Conservation (phyloP, 208 protist species). For the Acanthamoeba divionensis region DNA sequence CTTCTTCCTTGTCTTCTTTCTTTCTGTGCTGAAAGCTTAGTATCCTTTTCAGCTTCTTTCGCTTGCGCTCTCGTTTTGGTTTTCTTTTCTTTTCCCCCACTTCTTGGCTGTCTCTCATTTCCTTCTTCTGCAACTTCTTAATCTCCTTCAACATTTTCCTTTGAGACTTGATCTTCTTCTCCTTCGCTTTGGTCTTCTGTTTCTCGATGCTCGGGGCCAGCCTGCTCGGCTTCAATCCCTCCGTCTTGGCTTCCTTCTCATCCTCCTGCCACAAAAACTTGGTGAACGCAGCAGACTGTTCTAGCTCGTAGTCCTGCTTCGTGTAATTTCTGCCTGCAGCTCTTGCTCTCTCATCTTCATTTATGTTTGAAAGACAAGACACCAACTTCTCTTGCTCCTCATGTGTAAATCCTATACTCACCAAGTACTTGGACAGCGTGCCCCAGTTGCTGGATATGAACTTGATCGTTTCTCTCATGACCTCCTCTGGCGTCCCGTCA, state of each 20-base stretch:
- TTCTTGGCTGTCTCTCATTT: not conserved
- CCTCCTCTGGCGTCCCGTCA: conserved; percentile 19
- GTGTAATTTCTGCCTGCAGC: not conserved
- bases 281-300: not conserved
- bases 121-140: conserved; percentile 27
- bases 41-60: not conserved
- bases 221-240: not conserved
- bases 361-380: not conserved
- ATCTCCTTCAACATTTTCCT: not conserved
- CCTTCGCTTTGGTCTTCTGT: not conserved
- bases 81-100: not conserved
- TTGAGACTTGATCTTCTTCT: not conserved
- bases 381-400: not conserved
- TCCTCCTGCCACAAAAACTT: conserved; percentile 7
- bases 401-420: not conserved
- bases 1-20: not conserved
- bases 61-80: not conserved
- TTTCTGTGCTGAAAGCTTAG: not conserved
- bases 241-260: not conserved
- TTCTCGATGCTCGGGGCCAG: conserved; percentile 19
- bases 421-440: not conserved
- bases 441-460: conserved; percentile 50
- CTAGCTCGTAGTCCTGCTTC: not conserved
- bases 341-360: not conserved
- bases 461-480: conserved; percentile 34